Percentiles rank a stretch among this genome's conserved stretches.
Conservation (phyloP, 306 rosid genomes). For the Boehmeria nivea region DNA sequence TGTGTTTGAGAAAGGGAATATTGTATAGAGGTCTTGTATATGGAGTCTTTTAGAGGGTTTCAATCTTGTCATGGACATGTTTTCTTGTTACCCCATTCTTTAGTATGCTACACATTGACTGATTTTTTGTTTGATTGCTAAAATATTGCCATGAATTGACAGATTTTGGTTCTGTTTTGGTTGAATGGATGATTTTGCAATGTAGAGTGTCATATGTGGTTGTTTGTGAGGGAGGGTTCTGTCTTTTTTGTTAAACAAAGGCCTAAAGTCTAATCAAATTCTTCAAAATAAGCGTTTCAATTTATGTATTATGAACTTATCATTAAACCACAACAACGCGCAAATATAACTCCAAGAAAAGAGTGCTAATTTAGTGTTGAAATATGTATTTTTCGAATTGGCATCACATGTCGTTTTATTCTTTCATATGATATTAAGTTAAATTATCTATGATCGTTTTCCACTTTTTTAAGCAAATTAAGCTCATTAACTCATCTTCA, state of each 20-base stretch:
- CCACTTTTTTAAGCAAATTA: too few relatives aligned
- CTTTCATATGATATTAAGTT: too few relatives aligned
- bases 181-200: neutral
- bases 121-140: slow-evolving; percentile 6
- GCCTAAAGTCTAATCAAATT: neutral
- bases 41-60: neutral
- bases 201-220: neutral
- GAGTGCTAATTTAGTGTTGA: too few relatives aligned
- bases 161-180: neutral
- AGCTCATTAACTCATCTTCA: too few relatives aligned
- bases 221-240: neutral
- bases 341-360: too few relatives aligned
- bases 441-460: too few relatives aligned
- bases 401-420: too few relatives aligned
- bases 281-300: neutral
- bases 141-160: neutral
- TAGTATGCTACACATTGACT: slow-evolving; percentile 10
- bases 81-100: neutral
- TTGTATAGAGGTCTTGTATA: neutral
- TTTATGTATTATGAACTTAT: too few relatives aligned
- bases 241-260: neutral
- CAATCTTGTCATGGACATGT: neutral
- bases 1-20: slow-evolving; percentile 20
- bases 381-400: too few relatives aligned
- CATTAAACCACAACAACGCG: too few relatives aligned